A percentile compares a stretch with the other conserved stretches of the same genome.
Evolutionary conservation across 164 flowering plant species (phyloP).

Genomic region (Vitis riparia): DNA sequence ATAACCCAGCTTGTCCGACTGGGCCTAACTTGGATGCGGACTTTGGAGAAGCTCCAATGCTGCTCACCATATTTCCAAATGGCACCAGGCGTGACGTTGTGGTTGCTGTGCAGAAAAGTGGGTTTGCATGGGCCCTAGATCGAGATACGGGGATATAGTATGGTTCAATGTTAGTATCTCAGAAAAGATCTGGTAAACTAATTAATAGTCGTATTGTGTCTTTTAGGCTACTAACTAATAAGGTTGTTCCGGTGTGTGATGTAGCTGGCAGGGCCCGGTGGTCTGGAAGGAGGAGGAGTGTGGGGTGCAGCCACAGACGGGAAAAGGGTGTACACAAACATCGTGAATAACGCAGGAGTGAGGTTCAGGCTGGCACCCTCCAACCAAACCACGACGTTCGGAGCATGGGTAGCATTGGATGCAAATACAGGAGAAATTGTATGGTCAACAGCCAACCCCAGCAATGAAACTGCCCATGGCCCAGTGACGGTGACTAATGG

Average conservation of each 20-base stretch:
- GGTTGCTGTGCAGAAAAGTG: constrained; percentile 61
- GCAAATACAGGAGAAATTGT: constrained; percentile 36
- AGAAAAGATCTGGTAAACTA: no score
- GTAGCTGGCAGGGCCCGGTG: constrained; percentile 54
- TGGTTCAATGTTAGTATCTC: constrained; percentile 42
- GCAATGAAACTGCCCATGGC: constrained; percentile 32
- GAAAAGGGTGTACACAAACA: constrained; percentile 41
- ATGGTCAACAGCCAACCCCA: constrained; percentile 51
- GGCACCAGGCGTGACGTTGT: constrained; percentile 39
- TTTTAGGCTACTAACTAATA: background rate
- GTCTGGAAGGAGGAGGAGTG: constrained; percentile 43
- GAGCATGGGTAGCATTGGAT: constrained; percentile 61
- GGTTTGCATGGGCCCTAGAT: constrained; percentile 60
- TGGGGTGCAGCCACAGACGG: constrained; percentile 62
- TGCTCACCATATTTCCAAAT: constrained; percentile 20
- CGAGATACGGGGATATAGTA: constrained; percentile 42
- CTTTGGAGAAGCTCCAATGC: constrained; percentile 57
- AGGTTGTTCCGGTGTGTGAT: background rate
- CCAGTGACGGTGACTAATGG: constrained; percentile 50
- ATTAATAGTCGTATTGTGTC: no score
- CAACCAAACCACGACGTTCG: constrained; percentile 31
- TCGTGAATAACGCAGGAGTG: constrained; percentile 25
- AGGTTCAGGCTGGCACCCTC: constrained; percentile 46
- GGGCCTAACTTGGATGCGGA: constrained; percentile 59
- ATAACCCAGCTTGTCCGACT: constrained; percentile 45